phyloP scores from a whole-genome alignment of 2,329 filamentous ascomycete species.

The Fusarium neocosmosporiellum region DNA sequence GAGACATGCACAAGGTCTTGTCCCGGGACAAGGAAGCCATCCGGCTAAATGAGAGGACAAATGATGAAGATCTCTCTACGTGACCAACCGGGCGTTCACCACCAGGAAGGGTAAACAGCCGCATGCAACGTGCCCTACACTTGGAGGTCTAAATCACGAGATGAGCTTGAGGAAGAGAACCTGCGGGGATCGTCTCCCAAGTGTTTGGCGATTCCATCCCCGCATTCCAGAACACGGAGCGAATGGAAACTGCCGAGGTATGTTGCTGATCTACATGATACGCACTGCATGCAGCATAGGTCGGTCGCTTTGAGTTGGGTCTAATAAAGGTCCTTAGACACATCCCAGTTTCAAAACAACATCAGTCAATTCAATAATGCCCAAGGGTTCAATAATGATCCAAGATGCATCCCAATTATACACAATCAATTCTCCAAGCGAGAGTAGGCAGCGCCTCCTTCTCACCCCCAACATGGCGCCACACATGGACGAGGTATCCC shows the following conservation, averaged over 20 bases:
- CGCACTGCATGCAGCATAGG: constrained; percentile 3
- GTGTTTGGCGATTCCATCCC: background rate
- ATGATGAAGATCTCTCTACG: background rate
- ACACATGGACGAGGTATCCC: background rate
- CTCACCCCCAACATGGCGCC: background rate
- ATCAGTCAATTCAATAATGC: background rate
- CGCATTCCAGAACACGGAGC: constrained; percentile 12
- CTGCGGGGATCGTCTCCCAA: background rate
- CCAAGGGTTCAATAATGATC: background rate
- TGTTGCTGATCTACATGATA: constrained; percentile 6
- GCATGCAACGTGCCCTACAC: background rate
- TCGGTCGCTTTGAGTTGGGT: background rate
- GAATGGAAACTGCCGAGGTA: constrained; percentile 14
- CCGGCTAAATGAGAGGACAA: constrained; percentile 2
- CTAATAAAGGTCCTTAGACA: background rate
- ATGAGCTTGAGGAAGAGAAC: background rate
- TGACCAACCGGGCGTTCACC: background rate
- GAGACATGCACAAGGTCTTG: background rate
- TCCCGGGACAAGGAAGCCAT: background rate
- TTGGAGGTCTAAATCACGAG: background rate
- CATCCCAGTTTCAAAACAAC: background rate
- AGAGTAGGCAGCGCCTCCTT: background rate
- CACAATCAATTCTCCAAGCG: background rate
- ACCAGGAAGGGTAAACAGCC: constrained; percentile 3
- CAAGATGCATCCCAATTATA: background rate